Evolutionary conservation across 2,329 filamentous ascomycete species (phyloP).

Genomic region (Simplicillium sp.): DNA sequence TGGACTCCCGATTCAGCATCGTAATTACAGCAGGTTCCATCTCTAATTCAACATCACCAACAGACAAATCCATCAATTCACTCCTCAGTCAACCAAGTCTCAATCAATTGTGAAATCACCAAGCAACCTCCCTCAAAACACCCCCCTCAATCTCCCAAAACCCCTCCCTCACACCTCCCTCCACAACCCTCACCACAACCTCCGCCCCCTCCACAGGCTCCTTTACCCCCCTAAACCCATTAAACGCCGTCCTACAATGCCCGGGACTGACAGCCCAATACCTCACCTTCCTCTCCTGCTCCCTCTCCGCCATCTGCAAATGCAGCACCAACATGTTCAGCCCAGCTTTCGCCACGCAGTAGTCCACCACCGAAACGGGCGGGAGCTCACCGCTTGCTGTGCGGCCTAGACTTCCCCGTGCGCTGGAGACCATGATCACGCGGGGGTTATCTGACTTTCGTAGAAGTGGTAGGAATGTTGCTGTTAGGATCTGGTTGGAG

Average conservation of each 20-base stretch:
- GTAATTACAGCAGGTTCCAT: too few relatives aligned
- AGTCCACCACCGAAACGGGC: conserved; percentile 4
- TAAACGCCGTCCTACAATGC: conserved; percentile 11
- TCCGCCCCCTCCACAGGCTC: not conserved
- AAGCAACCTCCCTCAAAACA: not conserved
- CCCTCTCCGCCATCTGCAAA: conserved; percentile 8
- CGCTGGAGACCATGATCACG: too few relatives aligned
- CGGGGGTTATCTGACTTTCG: too few relatives aligned
- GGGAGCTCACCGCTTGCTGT: too few relatives aligned
- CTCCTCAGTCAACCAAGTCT: too few relatives aligned
- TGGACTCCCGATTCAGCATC: too few relatives aligned
- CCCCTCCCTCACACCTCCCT: not conserved
- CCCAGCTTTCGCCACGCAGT: conserved; percentile 10
- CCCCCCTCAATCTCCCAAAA: conserved; percentile 1
- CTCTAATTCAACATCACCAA: not conserved
- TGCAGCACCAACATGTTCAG: conserved; percentile 13
- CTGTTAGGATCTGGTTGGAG: too few relatives aligned
- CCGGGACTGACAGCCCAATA: conserved; percentile 11
- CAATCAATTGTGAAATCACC: too few relatives aligned
- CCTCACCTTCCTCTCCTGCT: conserved; percentile 4
- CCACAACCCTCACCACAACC: conserved; percentile 1
- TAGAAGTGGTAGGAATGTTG: conserved; percentile 1
- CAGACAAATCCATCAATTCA: too few relatives aligned
- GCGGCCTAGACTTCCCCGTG: too few relatives aligned
- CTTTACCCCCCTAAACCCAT: conserved; percentile 7